phyloP scores from a whole-genome alignment of 305 asterid genomes.

The Solanum aculeatissimum region DNA sequence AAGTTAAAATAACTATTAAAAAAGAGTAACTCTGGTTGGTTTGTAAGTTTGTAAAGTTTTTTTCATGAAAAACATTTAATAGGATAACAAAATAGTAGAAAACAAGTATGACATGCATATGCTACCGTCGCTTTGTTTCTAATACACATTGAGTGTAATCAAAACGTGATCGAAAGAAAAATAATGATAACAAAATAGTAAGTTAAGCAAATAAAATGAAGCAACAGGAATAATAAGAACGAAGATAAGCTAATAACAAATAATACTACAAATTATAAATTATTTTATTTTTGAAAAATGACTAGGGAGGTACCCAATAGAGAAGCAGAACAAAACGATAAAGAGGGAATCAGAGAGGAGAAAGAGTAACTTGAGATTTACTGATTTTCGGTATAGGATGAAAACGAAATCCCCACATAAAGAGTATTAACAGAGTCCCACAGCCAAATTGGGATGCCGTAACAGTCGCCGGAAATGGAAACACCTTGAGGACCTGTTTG shows the following conservation, averaged over 20 bases:
- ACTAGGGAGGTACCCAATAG: not conserved
- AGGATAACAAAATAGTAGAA: not conserved
- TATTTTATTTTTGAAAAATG: not conserved
- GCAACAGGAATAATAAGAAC: no score
- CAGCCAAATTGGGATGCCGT: conserved; percentile 82
- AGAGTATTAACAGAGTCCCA: conserved; percentile 40
- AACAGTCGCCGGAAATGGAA: conserved; percentile 66
- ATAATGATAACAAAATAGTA: not conserved
- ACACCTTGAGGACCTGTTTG: conserved; percentile 80
- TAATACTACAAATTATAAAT: no score
- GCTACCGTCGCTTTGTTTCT: no score
- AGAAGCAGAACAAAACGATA: not conserved
- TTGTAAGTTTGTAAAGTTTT: not conserved
- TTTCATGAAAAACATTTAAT: not conserved
- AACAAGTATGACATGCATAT: not conserved
- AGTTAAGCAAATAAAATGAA: not conserved
- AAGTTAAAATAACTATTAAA: not conserved
- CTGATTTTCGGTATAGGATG: conserved; percentile 58
- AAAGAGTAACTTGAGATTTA: conserved; percentile 45
- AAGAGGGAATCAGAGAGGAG: no score
- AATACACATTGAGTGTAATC: not conserved
- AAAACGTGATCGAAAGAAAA: not conserved
- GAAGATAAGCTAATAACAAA: no score
- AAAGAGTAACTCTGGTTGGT: not conserved
- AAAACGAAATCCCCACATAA: conserved; percentile 76